Percentiles rank a stretch among this genome's conserved stretches.
Evolutionary conservation across 2,329 filamentous ascomycete genomes (phyloP).

Genomic region (Penicillium hordei): DNA sequence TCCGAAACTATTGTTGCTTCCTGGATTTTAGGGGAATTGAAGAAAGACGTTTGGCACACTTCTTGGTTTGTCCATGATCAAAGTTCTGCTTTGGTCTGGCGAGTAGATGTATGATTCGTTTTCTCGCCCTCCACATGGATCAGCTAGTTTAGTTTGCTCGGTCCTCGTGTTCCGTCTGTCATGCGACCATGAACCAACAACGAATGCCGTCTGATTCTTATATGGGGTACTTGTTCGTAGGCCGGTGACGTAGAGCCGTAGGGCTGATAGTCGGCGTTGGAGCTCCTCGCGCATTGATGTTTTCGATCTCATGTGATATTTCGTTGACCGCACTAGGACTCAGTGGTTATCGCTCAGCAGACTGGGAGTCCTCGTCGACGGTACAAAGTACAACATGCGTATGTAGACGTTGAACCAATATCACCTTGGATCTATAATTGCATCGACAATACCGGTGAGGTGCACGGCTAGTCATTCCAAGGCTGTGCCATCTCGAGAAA

Average conservation of each 20-base stretch:
- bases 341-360: background rate
- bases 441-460: background rate
- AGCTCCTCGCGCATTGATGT: background rate
- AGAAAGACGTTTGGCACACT: slow-evolving; percentile 30
- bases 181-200: slow-evolving; percentile 38
- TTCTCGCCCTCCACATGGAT: slow-evolving; percentile 18
- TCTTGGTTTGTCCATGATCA: slow-evolving; percentile 12
- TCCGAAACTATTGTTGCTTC: slow-evolving; percentile 33
- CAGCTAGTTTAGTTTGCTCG: slow-evolving; percentile 37
- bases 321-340: background rate
- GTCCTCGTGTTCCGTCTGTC: slow-evolving; percentile 31
- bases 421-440: too few species aligned
- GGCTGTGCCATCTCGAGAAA: background rate
- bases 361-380: background rate
- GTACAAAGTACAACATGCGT: background rate
- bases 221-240: slow-evolving; percentile 6
- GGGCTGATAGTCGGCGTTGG: background rate
- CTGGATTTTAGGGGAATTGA: slow-evolving; percentile 31
- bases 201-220: slow-evolving; percentile 27
- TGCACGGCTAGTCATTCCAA: background rate
- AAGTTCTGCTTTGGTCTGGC: slow-evolving; percentile 9
- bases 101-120: slow-evolving; percentile 31
- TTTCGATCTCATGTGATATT: background rate
- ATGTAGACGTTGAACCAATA: background rate
- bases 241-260: background rate